Evolutionary conservation across 495 filamentous ascomycete genomes (phyloP).

Genomic region (Annulohypoxylon bovei): DNA sequence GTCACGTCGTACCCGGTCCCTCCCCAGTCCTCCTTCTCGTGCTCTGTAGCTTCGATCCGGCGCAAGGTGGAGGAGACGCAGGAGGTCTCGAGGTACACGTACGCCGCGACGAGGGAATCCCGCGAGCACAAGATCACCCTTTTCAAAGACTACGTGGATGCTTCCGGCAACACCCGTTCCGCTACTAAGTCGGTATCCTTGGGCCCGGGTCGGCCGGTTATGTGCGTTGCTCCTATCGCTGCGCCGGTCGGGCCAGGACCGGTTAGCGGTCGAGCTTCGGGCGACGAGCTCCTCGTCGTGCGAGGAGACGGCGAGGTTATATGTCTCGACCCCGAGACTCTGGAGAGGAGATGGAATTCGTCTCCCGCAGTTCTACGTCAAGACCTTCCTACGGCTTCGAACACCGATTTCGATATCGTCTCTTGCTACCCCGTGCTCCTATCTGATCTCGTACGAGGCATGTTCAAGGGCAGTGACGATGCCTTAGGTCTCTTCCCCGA

Average conservation of each 20-base stretch:
- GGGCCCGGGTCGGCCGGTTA: conserved; percentile 30
- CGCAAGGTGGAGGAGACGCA: conserved; percentile 62
- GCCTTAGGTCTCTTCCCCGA: conserved; percentile 50
- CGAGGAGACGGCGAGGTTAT: conserved; percentile 51
- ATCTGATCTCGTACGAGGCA: conserved; percentile 55
- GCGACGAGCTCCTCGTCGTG: conserved; percentile 50
- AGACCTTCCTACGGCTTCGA: conserved; percentile 46
- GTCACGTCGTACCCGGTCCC: conserved; percentile 87
- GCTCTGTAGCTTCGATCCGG: conserved; percentile 78
- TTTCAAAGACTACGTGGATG: conserved; percentile 70
- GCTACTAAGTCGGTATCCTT: conserved; percentile 39
- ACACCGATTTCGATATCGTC: conserved; percentile 48
- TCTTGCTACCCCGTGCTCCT: conserved; percentile 50
- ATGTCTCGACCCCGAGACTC: conserved; percentile 53
- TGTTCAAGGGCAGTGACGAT: conserved; percentile 54
- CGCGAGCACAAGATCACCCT: conserved; percentile 56
- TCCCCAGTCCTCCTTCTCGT: conserved; percentile 80
- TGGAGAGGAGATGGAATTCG: conserved; percentile 53
- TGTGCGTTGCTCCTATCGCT: conserved; percentile 35
- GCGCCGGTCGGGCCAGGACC: neutral
- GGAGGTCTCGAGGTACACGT: conserved; percentile 75
- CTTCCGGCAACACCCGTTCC: conserved; percentile 65
- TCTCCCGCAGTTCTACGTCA: conserved; percentile 48
- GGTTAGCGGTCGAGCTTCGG: neutral
- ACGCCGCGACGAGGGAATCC: conserved; percentile 61